Conservation (phyloP, 805 yeast species). For the Lachancea kluyveri region DNA sequence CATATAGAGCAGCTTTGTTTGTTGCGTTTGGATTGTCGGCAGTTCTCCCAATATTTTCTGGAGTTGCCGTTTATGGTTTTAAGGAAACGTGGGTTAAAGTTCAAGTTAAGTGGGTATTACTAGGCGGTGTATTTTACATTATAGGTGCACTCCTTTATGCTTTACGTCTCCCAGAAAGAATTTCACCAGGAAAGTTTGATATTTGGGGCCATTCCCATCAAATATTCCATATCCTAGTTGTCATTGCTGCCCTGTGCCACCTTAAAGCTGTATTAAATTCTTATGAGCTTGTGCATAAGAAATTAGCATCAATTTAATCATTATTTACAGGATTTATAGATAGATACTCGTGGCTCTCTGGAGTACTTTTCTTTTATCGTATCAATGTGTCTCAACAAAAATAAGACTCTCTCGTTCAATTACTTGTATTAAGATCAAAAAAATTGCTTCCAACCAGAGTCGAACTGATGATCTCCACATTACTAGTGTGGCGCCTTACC, state of each 20-base stretch:
- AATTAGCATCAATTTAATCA: no score
- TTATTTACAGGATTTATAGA: no score
- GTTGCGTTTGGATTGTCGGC: slow-evolving; percentile 78
- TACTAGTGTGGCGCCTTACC: slow-evolving; percentile 89
- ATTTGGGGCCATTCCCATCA: slow-evolving; percentile 80
- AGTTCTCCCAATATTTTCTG: slow-evolving; percentile 57
- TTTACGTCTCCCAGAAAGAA: slow-evolving; percentile 68
- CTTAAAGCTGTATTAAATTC: slow-evolving; percentile 54
- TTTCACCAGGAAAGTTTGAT: slow-evolving; percentile 58
- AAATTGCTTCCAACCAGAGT: slow-evolving; percentile 61
- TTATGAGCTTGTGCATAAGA: slow-evolving; percentile 43
- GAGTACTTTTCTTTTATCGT: no score
- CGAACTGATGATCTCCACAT: slow-evolving; percentile 82
- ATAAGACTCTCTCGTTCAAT: neutral
- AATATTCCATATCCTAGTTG: slow-evolving; percentile 72
- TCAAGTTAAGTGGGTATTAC: slow-evolving; percentile 53
- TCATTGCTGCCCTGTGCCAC: slow-evolving; percentile 71
- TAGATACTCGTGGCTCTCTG: no score
- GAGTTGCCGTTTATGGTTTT: slow-evolving; percentile 44
- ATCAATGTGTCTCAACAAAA: no score
- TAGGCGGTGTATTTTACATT: slow-evolving; percentile 72
- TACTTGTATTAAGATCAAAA: slow-evolving; percentile 10
- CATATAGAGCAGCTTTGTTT: slow-evolving; percentile 72
- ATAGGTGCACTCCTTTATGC: slow-evolving; percentile 79
- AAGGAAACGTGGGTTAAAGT: slow-evolving; percentile 43